Evolutionary conservation across 116 monocot genomes (phyloP).

Genomic region (Phalaenopsis hybrid): DNA sequence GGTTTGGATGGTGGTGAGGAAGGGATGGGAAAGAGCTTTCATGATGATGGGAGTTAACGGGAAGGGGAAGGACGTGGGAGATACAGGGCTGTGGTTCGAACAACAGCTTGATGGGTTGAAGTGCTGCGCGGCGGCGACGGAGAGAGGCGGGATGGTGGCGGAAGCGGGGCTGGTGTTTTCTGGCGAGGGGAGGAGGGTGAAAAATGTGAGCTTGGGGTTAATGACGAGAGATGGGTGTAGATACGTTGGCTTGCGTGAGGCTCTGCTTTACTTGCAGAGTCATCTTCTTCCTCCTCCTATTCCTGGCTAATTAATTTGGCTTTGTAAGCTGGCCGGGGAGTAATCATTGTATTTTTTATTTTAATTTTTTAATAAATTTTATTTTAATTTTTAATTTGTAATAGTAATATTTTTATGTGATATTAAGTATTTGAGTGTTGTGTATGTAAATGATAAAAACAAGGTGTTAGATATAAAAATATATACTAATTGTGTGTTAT

Average conservation of each 20-base stretch:
- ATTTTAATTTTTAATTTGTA: too few species aligned
- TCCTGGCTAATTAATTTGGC: too few species aligned
- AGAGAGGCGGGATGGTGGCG: constrained; percentile 14
- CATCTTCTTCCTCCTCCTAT: constrained; percentile 15
- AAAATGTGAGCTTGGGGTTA: constrained; percentile 43
- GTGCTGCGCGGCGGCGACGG: constrained; percentile 10
- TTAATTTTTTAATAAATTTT: too few species aligned
- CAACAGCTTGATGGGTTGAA: constrained; percentile 19
- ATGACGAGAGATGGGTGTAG: constrained; percentile 26
- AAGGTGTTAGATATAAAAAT: too few species aligned
- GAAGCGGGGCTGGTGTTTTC: constrained; percentile 22
- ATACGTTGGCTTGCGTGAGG: constrained; percentile 33
- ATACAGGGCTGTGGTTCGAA: constrained; percentile 26
- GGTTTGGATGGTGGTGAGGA: constrained; percentile 34
- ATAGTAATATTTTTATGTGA: too few species aligned
- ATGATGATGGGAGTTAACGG: constrained; percentile 24
- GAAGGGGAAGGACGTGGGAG: constrained; percentile 15
- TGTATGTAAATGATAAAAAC: too few species aligned
- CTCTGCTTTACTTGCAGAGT: constrained; percentile 34
- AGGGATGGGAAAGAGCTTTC: constrained; percentile 11
- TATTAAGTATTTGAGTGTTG: too few species aligned
- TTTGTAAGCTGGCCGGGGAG: too few species aligned
- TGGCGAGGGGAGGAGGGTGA: constrained; percentile 10
- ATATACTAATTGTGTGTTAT: too few species aligned
- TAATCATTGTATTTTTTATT: too few species aligned